These are phyloP conservation scores for Oemleria cerasiformis DNA, from an alignment of 306 rosid genomes.

Conservation along the genomic window DNA sequence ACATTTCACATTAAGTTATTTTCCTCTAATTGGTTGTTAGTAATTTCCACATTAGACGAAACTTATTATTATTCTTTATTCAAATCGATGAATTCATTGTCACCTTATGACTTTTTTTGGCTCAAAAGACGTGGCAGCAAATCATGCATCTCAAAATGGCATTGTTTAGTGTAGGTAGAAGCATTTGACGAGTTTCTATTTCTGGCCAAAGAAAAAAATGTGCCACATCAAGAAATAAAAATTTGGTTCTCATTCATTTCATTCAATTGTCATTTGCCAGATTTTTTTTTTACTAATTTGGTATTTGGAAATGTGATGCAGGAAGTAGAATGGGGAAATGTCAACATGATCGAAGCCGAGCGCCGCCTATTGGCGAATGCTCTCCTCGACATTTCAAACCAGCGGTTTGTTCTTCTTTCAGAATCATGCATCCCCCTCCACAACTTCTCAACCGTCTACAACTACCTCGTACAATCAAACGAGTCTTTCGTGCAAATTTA, in stretches of 20 bases:
- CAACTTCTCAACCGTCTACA: constrained; percentile 72
- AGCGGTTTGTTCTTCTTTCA: constrained; percentile 69
- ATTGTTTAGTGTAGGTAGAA: background rate
- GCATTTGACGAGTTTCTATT: background rate
- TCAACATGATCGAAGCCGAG: constrained; percentile 81
- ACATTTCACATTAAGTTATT: no score
- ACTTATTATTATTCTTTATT: no score
- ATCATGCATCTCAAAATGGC: background rate
- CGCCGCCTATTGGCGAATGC: constrained; percentile 78
- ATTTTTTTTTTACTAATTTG: constrained; percentile 1
- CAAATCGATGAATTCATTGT: no score
- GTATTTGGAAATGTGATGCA: constrained; percentile 21
- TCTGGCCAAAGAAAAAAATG: background rate
- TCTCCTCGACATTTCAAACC: constrained; percentile 73
- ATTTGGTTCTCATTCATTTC: background rate
- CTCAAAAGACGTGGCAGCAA: no score
- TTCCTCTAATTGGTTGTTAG: no score
- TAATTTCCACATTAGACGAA: no score
- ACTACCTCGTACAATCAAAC: constrained; percentile 55
- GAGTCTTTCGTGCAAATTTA: constrained; percentile 46
- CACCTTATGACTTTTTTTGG: no score
- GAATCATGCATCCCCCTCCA: constrained; percentile 83
- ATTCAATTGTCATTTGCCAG: background rate
- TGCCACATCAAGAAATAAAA: no score
- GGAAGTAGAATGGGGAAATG: constrained; percentile 76